Evolutionary conservation across 257 asterid species (phyloP).

Genomic region (Coffea eugenioides): DNA sequence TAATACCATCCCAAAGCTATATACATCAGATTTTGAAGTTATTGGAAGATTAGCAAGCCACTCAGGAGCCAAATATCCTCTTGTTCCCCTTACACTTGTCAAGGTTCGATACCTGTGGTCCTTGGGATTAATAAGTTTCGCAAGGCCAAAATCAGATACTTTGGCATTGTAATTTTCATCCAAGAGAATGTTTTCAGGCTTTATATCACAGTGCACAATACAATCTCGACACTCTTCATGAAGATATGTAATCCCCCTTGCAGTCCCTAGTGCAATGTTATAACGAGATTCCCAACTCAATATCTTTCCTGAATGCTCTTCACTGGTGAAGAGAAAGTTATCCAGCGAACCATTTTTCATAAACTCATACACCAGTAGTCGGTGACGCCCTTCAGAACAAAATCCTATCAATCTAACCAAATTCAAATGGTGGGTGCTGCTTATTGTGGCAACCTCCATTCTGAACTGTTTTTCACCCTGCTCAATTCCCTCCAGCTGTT

Average conservation of each 20-base stretch:
- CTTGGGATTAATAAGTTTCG: conserved; percentile 66
- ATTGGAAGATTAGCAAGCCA: conserved; percentile 90
- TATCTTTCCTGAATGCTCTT: conserved; percentile 52
- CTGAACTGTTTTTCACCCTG: conserved; percentile 86
- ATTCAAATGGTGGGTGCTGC: conserved; percentile 92
- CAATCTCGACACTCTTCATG: conserved; percentile 92
- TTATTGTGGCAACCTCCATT: conserved; percentile 86
- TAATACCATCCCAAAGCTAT: conserved; percentile 80
- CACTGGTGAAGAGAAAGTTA: conserved; percentile 47
- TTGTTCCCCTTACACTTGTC: conserved; percentile 79
- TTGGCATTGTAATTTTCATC: conserved; percentile 72
- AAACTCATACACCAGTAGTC: conserved; percentile 73
- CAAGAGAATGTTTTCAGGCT: conserved; percentile 85
- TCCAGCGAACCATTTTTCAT: conserved; percentile 82
- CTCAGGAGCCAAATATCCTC: conserved; percentile 88
- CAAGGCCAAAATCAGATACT: conserved; percentile 88
- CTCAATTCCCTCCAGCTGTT: conserved; percentile 84
- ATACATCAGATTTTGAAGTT: conserved; percentile 74
- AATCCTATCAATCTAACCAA: conserved; percentile 80
- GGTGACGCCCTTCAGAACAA: conserved; percentile 78
- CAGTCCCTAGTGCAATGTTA: conserved; percentile 73
- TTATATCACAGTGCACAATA: conserved; percentile 88
- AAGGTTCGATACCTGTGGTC: conserved; percentile 72
- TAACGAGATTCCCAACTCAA: conserved; percentile 74
- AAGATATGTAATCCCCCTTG: conserved; percentile 77